Evolutionary conservation across 1,139 yeast species (phyloP).

Genomic region (Arxiozyma slooffiae): DNA sequence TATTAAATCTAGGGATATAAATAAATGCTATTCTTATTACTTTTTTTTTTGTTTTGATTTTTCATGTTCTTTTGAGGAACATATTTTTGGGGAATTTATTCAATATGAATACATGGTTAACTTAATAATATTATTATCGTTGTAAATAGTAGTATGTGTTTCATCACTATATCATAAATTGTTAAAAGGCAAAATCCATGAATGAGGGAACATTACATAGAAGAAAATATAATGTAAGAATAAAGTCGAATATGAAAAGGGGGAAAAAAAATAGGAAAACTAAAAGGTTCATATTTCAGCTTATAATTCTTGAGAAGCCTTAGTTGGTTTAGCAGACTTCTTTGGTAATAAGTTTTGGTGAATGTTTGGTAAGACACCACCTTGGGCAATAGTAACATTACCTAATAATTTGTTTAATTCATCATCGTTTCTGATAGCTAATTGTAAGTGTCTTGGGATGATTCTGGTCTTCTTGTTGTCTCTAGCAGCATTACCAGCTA

Average conservation of each 20-base stretch:
- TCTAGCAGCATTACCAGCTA: slow-evolving; percentile 99
- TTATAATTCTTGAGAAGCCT: slow-evolving; percentile 84
- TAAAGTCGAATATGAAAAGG: neutral
- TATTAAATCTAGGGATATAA: neutral
- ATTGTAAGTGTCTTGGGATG: slow-evolving; percentile 95
- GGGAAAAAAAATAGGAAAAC: too few relatives aligned
- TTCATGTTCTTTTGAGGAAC: too few relatives aligned
- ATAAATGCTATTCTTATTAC: neutral
- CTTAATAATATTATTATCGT: neutral
- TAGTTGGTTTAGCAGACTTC: slow-evolving; percentile 69
- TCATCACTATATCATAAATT: neutral
- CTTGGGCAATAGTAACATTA: slow-evolving; percentile 90
- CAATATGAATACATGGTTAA: neutral
- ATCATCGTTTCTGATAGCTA: slow-evolving; percentile 97
- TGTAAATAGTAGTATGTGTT: too few relatives aligned
- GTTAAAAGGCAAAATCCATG: neutral
- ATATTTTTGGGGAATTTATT: too few relatives aligned
- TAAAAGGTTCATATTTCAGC: neutral
- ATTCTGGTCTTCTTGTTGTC: slow-evolving; percentile 97
- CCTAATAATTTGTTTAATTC: slow-evolving; percentile 90
- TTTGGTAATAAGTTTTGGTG: slow-evolving; percentile 93
- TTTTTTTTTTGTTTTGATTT: too few relatives aligned
- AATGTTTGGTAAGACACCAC: slow-evolving; percentile 97
- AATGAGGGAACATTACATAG: neutral
- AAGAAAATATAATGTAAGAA: neutral